Evolutionary conservation across 345 rosid genomes (phyloP), one percentile per base, ranked within the genome.

Genomic region (Lepidium sativum): DNA sequence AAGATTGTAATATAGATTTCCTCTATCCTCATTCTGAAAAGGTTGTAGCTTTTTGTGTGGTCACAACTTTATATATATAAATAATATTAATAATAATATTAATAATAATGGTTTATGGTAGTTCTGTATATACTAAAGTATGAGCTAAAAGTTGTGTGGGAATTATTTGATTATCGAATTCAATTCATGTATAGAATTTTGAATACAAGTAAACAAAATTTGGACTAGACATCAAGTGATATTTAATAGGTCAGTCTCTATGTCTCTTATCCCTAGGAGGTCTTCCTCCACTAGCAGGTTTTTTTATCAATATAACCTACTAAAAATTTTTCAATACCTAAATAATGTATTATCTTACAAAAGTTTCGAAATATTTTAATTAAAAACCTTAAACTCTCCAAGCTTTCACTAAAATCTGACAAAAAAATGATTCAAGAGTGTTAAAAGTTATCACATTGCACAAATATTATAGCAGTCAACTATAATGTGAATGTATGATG

Each of bases 1-100:
- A 33, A 64, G 66, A 48, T 49, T 71, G 65, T 71, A 49, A 48
- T 64, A 49, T 56, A 43, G 31, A 57, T 49, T 65, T 71, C 60
- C 45, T 40, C 53, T 56, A 64, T 71, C 35, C 45, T 63, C 20
- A 29, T 71, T 71, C 65, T 64, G 65, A 56, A 71, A 71, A 64
- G 59, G 40, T 49, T 27, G 40, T 64, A 38, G 52, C 70, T 71
- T 65, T 63, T 64, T 48, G 39, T 64, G 54, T 49, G 70, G 75
- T 65, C 70, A 54, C 60, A 2, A 50, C 45, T 56, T 56, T 56
- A 20, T 38, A 39, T 38, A 34, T 60, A 29, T 32, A 40, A 41
- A 33, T 18, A 16, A 27, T 50, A 68, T 20, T 20, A 1, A 20
- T 20, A 20, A 1, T 20, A 1, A 20, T 25, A 27, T n/a, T 5